A percentile compares a stretch with the other conserved stretches of the same genome.
These are phyloP conservation scores for Crithidia fasciculata DNA, from an alignment of 208 protist genomes.

Conservation along the genomic window DNA sequence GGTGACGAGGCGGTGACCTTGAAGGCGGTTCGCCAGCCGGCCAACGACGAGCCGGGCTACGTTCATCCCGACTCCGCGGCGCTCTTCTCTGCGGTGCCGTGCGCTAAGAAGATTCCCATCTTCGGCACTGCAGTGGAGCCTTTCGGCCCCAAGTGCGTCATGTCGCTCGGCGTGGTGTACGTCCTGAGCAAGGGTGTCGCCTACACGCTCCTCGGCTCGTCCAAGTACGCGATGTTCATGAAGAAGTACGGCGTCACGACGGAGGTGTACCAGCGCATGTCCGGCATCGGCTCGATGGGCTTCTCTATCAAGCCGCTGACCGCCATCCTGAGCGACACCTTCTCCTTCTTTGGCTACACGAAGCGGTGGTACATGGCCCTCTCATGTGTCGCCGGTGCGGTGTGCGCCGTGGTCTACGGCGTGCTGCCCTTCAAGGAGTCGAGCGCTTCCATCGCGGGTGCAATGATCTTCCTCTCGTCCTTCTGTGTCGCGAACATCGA, in stretches of 20 bases:
- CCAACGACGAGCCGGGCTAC: constrained; percentile 25
- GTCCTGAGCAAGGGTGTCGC: constrained; percentile 53
- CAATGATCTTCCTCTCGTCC: constrained; percentile 56
- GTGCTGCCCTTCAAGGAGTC: constrained; percentile 43
- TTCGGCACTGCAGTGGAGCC: constrained; percentile 34
- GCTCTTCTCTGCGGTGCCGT: constrained; percentile 38
- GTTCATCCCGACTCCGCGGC: constrained; percentile 37
- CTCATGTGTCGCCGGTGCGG: constrained; percentile 49
- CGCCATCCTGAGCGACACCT: constrained; percentile 37
- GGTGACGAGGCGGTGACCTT: background rate
- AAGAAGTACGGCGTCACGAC: constrained; percentile 28
- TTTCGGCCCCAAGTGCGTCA: constrained; percentile 41
- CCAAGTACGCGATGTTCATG: constrained; percentile 54
- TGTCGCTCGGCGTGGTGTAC: constrained; percentile 44
- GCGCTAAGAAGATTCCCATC: constrained; percentile 33
- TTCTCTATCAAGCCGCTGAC: background rate
- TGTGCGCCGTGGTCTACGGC: constrained; percentile 49
- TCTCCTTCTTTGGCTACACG: constrained; percentile 71
- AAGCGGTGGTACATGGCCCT: constrained; percentile 70
- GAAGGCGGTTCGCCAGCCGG: background rate
- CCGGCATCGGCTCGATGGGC: background rate
- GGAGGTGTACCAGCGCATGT: constrained; percentile 1
- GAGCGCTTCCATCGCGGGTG: constrained; percentile 38
- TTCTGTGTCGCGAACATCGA: constrained; percentile 73
- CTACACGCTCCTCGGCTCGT: constrained; percentile 31